Evolutionary conservation across 345 rosid species (phyloP).

Genomic region (Euclidium syriacum): DNA sequence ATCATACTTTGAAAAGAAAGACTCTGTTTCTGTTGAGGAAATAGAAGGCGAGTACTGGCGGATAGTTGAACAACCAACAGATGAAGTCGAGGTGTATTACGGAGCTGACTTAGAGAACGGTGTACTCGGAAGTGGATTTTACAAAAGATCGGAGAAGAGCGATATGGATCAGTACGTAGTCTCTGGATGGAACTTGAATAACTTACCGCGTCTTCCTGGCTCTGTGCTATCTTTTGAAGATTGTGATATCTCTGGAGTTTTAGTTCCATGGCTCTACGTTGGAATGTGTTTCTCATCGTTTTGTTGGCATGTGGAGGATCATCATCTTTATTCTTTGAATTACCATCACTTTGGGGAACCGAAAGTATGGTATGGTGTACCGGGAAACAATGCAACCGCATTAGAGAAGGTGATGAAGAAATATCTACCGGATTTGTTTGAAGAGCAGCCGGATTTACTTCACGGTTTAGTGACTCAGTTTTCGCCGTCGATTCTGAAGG

Average conservation of each 20-base stretch:
- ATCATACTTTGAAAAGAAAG: constrained; percentile 53
- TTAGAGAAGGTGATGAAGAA: constrained; percentile 74
- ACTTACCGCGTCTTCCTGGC: constrained; percentile 88
- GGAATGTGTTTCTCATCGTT: constrained; percentile 98
- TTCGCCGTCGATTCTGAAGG: constrained; percentile 83
- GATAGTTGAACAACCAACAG: constrained; percentile 80
- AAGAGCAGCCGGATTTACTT: constrained; percentile 81
- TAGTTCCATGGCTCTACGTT: constrained; percentile 94
- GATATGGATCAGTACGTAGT: constrained; percentile 48
- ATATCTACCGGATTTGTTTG: constrained; percentile 81
- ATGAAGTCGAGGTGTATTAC: constrained; percentile 95
- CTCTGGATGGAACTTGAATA: constrained; percentile 94
- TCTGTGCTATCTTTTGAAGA: constrained; percentile 86
- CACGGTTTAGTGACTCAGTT: constrained; percentile 95
- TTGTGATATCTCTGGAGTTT: constrained; percentile 89
- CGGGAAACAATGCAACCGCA: constrained; percentile 73
- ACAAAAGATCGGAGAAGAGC: constrained; percentile 43
- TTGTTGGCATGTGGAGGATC: constrained; percentile 99
- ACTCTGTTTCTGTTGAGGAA: constrained; percentile 46
- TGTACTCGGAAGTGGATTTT: constrained; percentile 88
- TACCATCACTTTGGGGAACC: constrained; percentile 84
- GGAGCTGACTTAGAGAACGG: constrained; percentile 97
- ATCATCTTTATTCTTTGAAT: constrained; percentile 84
- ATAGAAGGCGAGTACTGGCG: constrained; percentile 99
- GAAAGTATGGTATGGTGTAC: constrained; percentile 92